Conservation (phyloP, 192 early-diverging fungal genomes). For the Coemansia pectinata region DNA sequence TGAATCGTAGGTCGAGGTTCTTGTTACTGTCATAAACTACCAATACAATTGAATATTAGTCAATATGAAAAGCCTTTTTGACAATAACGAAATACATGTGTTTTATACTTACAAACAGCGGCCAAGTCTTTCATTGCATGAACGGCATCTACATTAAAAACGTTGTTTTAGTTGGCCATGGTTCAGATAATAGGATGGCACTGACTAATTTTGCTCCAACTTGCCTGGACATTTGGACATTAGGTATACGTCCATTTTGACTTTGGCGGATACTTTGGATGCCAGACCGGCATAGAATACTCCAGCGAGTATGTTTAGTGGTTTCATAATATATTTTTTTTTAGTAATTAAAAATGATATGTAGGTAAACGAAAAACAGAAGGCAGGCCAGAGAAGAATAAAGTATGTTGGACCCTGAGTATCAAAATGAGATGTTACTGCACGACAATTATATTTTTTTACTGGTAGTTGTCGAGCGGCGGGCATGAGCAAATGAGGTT, state of each 20-base stretch:
- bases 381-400: too few species aligned
- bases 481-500: conserved; percentile 97
- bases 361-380: background rate
- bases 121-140: conserved; percentile 48
- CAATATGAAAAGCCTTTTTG: background rate
- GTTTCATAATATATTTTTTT: background rate
- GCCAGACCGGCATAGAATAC: background rate
- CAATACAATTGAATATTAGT: background rate
- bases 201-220: background rate
- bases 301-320: background rate
- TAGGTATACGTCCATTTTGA: conserved; percentile 39
- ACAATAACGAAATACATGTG: background rate
- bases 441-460: background rate
- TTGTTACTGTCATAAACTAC: conserved; percentile 47
- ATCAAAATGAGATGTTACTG: conserved; percentile 11
- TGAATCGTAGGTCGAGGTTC: conserved; percentile 29
- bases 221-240: conserved; percentile 53
- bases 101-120: conserved; percentile 45
- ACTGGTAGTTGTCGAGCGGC: conserved; percentile 78
- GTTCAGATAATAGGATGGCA: background rate
- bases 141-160: conserved; percentile 28
- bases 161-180: background rate
- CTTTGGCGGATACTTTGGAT: conserved; percentile 17
- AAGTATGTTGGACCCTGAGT: background rate
- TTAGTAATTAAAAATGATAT: background rate